A percentile compares a stretch with the other conserved stretches of the same genome.
These are phyloP conservation scores for Saccharomyces uvarum DNA, from an alignment of 1,139 yeast genomes.

Conservation along the genomic window DNA sequence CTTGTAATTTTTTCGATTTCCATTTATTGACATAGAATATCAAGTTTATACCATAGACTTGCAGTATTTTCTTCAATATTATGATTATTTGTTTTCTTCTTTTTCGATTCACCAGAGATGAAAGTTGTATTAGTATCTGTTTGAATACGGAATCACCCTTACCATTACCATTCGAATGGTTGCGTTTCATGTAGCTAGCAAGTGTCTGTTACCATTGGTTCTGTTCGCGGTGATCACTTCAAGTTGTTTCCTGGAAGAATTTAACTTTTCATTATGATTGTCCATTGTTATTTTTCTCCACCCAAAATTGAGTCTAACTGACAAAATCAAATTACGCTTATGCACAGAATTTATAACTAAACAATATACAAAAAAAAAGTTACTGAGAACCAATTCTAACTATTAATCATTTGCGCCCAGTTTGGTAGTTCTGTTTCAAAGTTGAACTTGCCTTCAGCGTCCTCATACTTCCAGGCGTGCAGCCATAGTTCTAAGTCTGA, in stretches of 20 bases:
- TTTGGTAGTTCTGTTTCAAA: slow-evolving; percentile 67
- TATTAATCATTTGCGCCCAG: slow-evolving; percentile 45
- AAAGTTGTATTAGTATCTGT: background rate
- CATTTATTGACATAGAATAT: background rate
- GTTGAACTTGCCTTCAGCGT: slow-evolving; percentile 42
- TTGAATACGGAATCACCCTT: background rate
- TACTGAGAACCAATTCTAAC: background rate
- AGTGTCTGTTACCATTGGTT: background rate
- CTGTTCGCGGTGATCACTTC: background rate
- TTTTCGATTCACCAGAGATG: background rate
- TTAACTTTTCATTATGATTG: background rate
- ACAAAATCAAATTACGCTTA: background rate
- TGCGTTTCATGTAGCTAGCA: background rate
- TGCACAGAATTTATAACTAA: background rate
- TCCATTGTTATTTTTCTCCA: background rate
- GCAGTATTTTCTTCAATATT: background rate
- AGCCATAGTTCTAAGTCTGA: slow-evolving; percentile 43
- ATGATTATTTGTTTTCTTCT: background rate
- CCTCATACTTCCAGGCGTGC: slow-evolving; percentile 48
- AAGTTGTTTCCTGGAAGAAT: background rate
- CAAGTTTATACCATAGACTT: background rate
- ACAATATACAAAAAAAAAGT: background rate
- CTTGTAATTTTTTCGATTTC: background rate
- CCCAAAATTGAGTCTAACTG: background rate
- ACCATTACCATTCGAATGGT: background rate